phyloP scores from a whole-genome alignment of 1,284 basidiomycete species.

The Pyrrhoderma noxium region DNA sequence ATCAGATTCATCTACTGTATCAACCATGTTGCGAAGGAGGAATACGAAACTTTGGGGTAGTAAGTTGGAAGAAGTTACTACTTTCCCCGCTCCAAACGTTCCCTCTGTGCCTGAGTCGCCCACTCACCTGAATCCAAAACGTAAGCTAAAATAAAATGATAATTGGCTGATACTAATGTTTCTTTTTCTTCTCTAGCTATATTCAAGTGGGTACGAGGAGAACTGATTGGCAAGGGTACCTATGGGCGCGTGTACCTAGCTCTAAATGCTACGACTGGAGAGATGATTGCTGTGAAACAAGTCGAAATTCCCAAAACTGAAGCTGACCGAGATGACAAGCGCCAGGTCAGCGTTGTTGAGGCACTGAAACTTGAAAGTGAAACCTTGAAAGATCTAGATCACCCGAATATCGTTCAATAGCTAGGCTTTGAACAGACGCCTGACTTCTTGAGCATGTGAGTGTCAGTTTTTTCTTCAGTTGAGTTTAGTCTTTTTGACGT shows the following conservation, averaged over 20 bases:
- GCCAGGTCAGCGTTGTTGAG: constrained; percentile 83
- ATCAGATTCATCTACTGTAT: constrained; percentile 37
- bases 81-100: constrained; percentile 47
- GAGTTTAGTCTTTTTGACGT: constrained; percentile 7
- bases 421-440: constrained; percentile 95
- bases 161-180: background rate
- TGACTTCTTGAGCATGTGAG: constrained; percentile 87
- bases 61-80: constrained; percentile 87
- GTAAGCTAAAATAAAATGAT: constrained; percentile 36
- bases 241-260: constrained; percentile 96
- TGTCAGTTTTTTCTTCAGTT: constrained; percentile 19
- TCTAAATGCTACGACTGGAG: constrained; percentile 95
- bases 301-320: constrained; percentile 91
- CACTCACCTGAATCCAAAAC: constrained; percentile 45
- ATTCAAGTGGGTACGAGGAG: constrained; percentile 98
- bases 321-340: constrained; percentile 82
- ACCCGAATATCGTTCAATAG: constrained; percentile 96
- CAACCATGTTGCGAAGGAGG: constrained; percentile 61
- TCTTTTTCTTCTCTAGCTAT: constrained; percentile 48
- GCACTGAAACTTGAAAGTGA: constrained; percentile 93
- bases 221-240: constrained; percentile 94
- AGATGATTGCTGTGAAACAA: constrained; percentile 99
- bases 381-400: constrained; percentile 92
- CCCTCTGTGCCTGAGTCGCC: constrained; percentile 46
- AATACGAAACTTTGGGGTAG: constrained; percentile 97